phyloP scores from a whole-genome alignment of 257 asterid genomes.

The Capsicum rhomboideum region DNA sequence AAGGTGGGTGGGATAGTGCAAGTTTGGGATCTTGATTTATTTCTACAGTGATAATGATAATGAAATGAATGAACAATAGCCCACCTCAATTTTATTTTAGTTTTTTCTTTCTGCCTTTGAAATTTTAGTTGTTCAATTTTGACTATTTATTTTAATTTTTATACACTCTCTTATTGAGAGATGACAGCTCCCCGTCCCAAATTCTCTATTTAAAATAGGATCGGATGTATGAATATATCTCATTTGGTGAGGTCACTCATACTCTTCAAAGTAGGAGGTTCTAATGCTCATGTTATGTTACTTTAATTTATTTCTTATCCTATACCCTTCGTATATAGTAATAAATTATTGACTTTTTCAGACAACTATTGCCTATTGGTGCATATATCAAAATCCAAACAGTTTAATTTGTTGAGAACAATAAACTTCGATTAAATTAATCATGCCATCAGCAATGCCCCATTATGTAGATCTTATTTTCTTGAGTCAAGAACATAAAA shows the following conservation, averaged over 20 bases:
- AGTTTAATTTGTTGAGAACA: too few species aligned
- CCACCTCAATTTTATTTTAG: neutral
- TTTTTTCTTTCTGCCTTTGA: neutral
- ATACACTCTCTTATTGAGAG: neutral
- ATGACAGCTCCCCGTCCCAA: neutral
- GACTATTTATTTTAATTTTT: neutral
- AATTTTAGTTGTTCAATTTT: neutral
- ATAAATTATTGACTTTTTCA: neutral
- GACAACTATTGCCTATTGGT: neutral
- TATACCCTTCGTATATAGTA: neutral
- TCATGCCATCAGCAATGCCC: too few species aligned
- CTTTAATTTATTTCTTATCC: neutral
- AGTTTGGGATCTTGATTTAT: neutral
- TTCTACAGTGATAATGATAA: too few species aligned
- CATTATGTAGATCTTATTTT: too few species aligned
- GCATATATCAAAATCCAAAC: neutral
- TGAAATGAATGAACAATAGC: neutral
- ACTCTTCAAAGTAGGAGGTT: neutral
- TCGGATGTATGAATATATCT: neutral
- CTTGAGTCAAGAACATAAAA: too few species aligned
- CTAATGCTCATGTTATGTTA: neutral
- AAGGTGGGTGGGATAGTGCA: neutral
- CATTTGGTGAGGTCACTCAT: neutral
- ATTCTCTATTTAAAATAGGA: too few species aligned
- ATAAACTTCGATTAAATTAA: too few species aligned